Base-by-base conservation (phyloP, 2,329 filamentous ascomycete species). In the Ascochyta pisi region DNA sequence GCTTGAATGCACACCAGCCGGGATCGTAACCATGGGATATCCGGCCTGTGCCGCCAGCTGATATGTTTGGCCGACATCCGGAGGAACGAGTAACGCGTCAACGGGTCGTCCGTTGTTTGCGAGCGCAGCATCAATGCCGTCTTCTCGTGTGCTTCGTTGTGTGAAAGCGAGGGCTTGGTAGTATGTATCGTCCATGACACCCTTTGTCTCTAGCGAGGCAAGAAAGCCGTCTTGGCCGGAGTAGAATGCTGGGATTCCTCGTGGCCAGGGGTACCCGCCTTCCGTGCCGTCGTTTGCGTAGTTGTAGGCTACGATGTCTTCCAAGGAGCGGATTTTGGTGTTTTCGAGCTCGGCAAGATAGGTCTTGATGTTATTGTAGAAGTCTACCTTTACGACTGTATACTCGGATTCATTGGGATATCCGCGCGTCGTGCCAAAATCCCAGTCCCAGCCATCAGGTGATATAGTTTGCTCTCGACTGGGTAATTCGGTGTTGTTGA, bases 11-110 rank as follows among this genome's bases (percentile, higher is more conserved):
- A 85, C 76, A 1, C 86, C 86, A 0, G 82, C 86, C 0, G 89
- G 89, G 1, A 92, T 69, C 0, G 89, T 90, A 46, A 92, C 80
- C 68, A 90, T 82, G 0, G 89, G 89, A 67, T 92, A 92, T 0
- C 89, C 89, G 7, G 89, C 90, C 74, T 92, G 88, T 0, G 90
- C 89, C 0, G 88, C 86, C 56, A 90, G 84, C 73, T 90, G 86
- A 59, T 86, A 86, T 4, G 84, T 84, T 70, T 90, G 87, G 0
- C 83, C 89, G 3, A 89, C 86, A 66, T 89, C 85, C 0, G 88
- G 81, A 5, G 89, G 89, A 0, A 90, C 86, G 1, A 93, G 78
- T 2, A 92, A 78, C 1, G 83, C 89, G 52, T 86, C 82, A 1
- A 92, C 77, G 19, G 74, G 61, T 2, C 72, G 69, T 4, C 76